These are phyloP conservation scores for Cyberlindnera samutprakarnensis DNA, from an alignment of 805 yeast genomes.

Conservation along the genomic window DNA sequence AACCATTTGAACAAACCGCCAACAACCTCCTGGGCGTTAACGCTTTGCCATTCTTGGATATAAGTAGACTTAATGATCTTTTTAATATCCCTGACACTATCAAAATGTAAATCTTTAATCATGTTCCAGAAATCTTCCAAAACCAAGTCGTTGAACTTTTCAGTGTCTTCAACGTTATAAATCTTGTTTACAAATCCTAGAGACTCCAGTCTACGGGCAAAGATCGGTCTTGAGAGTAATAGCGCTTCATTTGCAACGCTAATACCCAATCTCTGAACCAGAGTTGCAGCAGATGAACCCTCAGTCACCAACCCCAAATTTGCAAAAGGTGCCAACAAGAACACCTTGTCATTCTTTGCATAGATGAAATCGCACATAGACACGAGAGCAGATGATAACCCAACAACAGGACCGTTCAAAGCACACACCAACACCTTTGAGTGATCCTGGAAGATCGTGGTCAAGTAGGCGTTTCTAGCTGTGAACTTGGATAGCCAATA, in stretches of 20 bases:
- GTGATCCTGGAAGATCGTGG: constrained; percentile 64
- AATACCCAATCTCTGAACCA: constrained; percentile 64
- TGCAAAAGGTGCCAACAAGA: constrained; percentile 69
- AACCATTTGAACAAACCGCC: constrained; percentile 67
- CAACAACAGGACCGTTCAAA: constrained; percentile 83
- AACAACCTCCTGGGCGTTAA: constrained; percentile 59
- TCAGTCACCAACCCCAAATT: constrained; percentile 79
- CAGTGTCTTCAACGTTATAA: constrained; percentile 35
- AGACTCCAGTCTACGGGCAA: constrained; percentile 45
- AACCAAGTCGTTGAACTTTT: constrained; percentile 39
- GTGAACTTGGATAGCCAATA: constrained; percentile 52
- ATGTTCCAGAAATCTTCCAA: constrained; percentile 30
- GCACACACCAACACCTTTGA: constrained; percentile 63
- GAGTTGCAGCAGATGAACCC: constrained; percentile 65
- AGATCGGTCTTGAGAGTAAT: constrained; percentile 58
- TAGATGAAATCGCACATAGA: constrained; percentile 74
- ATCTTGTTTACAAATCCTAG: constrained; percentile 59
- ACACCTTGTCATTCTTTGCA: constrained; percentile 48
- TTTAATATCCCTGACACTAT: constrained; percentile 38
- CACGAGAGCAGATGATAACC: constrained; percentile 66
- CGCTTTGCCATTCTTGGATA: constrained; percentile 31
- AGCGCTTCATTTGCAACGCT: constrained; percentile 68
- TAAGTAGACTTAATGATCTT: constrained; percentile 27
- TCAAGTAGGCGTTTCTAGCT: constrained; percentile 64
- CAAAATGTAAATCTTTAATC: constrained; percentile 30